Evolutionary conservation across 257 asterid genomes (phyloP), one percentile per base, ranked within the genome.

Genomic region (Solanum sparsipilum): DNA sequence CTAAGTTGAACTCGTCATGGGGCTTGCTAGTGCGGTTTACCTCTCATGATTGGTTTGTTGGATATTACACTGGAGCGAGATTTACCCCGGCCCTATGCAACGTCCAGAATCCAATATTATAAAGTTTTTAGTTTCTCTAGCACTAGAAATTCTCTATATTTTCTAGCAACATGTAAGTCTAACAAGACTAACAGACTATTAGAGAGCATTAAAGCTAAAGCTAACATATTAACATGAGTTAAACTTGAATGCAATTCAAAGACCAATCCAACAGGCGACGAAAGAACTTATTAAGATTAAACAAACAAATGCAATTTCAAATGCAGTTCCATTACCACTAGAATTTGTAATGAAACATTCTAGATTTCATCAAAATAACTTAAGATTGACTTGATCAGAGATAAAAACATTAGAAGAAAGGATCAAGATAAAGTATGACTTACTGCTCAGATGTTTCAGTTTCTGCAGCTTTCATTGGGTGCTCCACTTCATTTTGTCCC

Each of bases 401-500:
- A 16, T 3, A 16, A 31, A 31, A 71, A 16, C 25, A 31, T 71
- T 32, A 71, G 41, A 71, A 71, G 6, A 70, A 70, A 29, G 5
- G 76, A 70, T 29, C 23, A 70, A 31, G 38, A 29, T 70, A 31
- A 16, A 31, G 25, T 71, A 71, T 3, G 31, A 86, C 98, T 94
- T 91, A 95, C 98, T 94, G 99, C 93, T 91, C 93, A 70, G 93
- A 92, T 86, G 93, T 84, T 87, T 97, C 98, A 63, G 90, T 91
- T 91, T 98, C 94, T 67, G 93, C 90, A 29, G 91, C 94, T 89
- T 97, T 97, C 75, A 87, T 91, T 0, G 96, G 90, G 79, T 89
- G 92, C 90, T 94, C 98, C 88, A 85, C 91, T 87, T 96, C 98
- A 88, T 86, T 91, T 87, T 98, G 94, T 88, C 97, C 93, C 93